phyloP scores from a whole-genome alignment of 768 basidiomycete genomes.

The Leccinum sublutescens region DNA sequence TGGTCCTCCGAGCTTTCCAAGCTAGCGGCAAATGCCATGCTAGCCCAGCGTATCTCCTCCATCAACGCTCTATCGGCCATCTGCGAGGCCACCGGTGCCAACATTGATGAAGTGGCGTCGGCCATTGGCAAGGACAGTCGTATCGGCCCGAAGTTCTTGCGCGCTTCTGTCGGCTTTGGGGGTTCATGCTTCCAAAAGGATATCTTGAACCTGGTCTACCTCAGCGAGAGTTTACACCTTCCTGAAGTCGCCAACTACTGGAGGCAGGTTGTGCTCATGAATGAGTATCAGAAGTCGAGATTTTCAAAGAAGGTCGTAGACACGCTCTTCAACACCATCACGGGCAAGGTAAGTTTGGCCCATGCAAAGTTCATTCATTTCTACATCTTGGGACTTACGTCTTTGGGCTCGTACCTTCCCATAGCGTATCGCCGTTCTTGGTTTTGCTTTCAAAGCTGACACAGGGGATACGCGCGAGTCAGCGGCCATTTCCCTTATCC shows the following conservation, averaged over 20 bases:
- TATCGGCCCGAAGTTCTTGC: conserved; percentile 93
- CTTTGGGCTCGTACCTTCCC: conserved; percentile 8
- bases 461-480: conserved; percentile 99
- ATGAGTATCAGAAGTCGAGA: conserved; percentile 95
- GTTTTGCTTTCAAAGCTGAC: conserved; percentile 99
- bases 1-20: conserved; percentile 99
- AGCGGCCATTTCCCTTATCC: conserved; percentile 89
- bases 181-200: conserved; percentile 99
- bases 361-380: background rate
- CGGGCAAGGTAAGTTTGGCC: conserved; percentile 68
- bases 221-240: conserved; percentile 90
- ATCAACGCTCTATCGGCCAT: conserved; percentile 98
- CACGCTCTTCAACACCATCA: conserved; percentile 97
- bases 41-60: conserved; percentile 98
- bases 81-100: conserved; percentile 98
- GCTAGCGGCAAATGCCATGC: conserved; percentile 98
- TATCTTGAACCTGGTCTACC: conserved; percentile 97
- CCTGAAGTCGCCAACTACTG: conserved; percentile 98
- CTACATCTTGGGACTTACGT: conserved; percentile 7
- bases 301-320: conserved; percentile 97
- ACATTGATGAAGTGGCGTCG: conserved; percentile 95
- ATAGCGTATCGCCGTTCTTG: conserved; percentile 91
- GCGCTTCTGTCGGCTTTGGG: conserved; percentile 94
- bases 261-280: conserved; percentile 96
- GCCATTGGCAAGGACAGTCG: conserved; percentile 93